A percentile compares a stretch with the other conserved stretches of the same genome.
Conservation (phyloP, 164 flowering plant species). For the Amborella trichopoda region DNA sequence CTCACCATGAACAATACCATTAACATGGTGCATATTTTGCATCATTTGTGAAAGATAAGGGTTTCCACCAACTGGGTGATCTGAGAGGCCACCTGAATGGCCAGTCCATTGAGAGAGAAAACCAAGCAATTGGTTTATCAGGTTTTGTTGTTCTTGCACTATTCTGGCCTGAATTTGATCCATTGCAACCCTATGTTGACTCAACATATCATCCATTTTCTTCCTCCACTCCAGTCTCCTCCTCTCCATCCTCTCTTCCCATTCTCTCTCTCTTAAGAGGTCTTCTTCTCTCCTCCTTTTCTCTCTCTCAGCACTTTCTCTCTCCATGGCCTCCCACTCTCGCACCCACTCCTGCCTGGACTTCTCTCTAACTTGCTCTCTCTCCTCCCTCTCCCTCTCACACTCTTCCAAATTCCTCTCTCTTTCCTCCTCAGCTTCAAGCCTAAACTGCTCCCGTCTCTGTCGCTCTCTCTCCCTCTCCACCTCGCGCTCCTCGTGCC, state of each 20-base stretch:
- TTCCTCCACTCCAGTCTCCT: slow-evolving; percentile 76
- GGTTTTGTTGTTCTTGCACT: slow-evolving; percentile 70
- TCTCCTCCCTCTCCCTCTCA: slow-evolving; percentile 37
- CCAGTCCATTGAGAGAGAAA: slow-evolving; percentile 79
- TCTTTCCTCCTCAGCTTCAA: slow-evolving; percentile 32
- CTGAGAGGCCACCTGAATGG: slow-evolving; percentile 52
- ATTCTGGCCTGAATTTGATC: slow-evolving; percentile 65
- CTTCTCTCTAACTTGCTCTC: slow-evolving; percentile 35
- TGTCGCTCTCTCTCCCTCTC: slow-evolving; percentile 57
- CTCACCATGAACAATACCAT: slow-evolving; percentile 73
- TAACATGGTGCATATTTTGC: slow-evolving; percentile 79
- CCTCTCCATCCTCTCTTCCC: slow-evolving; percentile 69
- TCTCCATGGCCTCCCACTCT: slow-evolving; percentile 59
- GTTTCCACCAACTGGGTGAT: slow-evolving; percentile 52
- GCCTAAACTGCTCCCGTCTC: slow-evolving; percentile 25
- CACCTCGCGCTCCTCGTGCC: slow-evolving; percentile 42
- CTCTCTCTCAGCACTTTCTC: slow-evolving; percentile 51
- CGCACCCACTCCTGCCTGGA: slow-evolving; percentile 34
- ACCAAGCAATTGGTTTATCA: slow-evolving; percentile 63
- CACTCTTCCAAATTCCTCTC: slow-evolving; percentile 35
- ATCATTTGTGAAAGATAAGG: slow-evolving; percentile 87
- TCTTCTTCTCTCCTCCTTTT: slow-evolving; percentile 56
- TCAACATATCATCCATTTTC: slow-evolving; percentile 61
- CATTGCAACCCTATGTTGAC: slow-evolving; percentile 67
- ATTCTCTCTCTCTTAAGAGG: slow-evolving; percentile 44